These are phyloP conservation scores for Capronia americana DNA, from an alignment of 2,329 filamentous ascomycete genomes.

Conservation along the genomic window DNA sequence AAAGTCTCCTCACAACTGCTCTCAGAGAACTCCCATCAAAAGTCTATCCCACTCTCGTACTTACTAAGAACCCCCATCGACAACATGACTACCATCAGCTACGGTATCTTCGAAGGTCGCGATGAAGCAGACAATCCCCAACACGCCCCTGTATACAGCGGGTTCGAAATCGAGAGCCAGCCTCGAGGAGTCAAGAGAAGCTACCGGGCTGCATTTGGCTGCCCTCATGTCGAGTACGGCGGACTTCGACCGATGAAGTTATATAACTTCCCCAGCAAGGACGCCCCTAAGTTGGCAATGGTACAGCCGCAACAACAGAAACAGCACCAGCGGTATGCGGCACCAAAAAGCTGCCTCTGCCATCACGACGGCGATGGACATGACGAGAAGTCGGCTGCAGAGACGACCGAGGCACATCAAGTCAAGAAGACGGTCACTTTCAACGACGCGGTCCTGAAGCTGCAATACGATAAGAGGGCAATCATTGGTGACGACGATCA, in stretches of 20 bases:
- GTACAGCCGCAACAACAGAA: background rate
- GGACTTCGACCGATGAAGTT: background rate
- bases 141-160: background rate
- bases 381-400: background rate
- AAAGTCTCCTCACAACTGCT: background rate
- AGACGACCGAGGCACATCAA: no score
- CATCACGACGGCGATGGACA: background rate
- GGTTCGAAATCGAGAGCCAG: background rate
- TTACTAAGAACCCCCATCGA: background rate
- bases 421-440: constrained; percentile 2
- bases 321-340: background rate
- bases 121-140: background rate
- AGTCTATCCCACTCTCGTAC: background rate
- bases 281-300: background rate
- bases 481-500: background rate
- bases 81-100: background rate
- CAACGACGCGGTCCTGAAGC: background rate
- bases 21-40: background rate
- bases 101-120: background rate
- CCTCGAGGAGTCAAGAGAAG: constrained; percentile 10
- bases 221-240: background rate
- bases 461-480: background rate
- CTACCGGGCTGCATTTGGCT: background rate
- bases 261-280: background rate
- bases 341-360: background rate